phyloP scores from a whole-genome alignment of 148 eudicot genomes.

The Rhododendron henanense region DNA sequence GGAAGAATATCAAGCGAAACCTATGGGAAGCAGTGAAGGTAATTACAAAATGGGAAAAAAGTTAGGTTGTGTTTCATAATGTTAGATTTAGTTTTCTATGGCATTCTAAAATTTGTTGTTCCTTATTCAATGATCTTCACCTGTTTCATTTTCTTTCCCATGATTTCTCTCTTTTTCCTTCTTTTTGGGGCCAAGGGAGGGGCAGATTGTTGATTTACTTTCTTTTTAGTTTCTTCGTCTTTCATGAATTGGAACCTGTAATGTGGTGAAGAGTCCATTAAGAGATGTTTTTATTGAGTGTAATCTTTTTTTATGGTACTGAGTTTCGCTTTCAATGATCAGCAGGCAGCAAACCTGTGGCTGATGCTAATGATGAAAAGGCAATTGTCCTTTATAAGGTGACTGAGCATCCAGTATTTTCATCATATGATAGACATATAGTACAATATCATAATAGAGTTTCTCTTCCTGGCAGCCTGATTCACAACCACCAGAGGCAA shows the following conservation, averaged over 20 bases:
- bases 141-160: not conserved
- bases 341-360: conserved; percentile 49
- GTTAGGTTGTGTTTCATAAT: conserved; percentile 1
- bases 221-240: not conserved
- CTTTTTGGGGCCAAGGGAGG: not conserved
- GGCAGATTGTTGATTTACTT: not conserved
- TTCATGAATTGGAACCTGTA: not conserved
- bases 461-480: conserved; percentile 50
- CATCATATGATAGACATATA: conserved; percentile 8
- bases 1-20: conserved; percentile 43
- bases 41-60: not conserved
- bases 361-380: conserved; percentile 54
- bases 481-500: conserved; percentile 43
- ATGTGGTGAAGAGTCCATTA: not conserved
- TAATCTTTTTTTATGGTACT: not conserved
- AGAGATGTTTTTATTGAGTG: not conserved
- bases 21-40: conserved; percentile 56
- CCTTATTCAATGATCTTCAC: not conserved
- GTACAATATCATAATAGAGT: conserved; percentile 7
- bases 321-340: conserved; percentile 12
- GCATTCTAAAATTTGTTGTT: not conserved
- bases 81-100: not conserved
- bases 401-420: conserved; percentile 15
- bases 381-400: conserved; percentile 96
- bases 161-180: not conserved